Percentiles rank a stretch among this genome's conserved stretches.
Conservation (phyloP, 495 filamentous ascomycete species). For the Melanomma pulvis-pyrius region DNA sequence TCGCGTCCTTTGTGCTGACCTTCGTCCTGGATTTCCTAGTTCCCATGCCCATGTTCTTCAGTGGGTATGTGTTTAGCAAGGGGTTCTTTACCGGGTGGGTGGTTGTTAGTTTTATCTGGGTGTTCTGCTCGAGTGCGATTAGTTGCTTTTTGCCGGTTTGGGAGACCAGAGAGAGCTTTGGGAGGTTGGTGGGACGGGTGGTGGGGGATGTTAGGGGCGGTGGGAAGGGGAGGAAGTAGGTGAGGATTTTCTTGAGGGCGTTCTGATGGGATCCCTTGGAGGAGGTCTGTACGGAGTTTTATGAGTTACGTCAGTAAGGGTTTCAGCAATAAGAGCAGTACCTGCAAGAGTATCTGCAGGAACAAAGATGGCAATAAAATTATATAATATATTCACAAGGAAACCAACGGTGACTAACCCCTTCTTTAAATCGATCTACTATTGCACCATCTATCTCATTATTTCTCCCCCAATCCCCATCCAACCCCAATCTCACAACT, state of each 20-base stretch:
- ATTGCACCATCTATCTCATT: too few relatives aligned
- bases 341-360: too few relatives aligned
- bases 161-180: conserved; percentile 42
- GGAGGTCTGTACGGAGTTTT: too few relatives aligned
- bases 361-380: too few relatives aligned
- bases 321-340: too few relatives aligned
- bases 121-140: conserved; percentile 27
- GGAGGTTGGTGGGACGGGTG: conserved; percentile 1
- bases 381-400: too few relatives aligned
- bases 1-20: conserved; percentile 30
- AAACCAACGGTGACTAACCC: too few relatives aligned
- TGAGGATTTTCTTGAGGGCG: neutral
- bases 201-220: neutral
- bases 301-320: too few relatives aligned
- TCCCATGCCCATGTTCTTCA: conserved; percentile 43
- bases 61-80: conserved; percentile 38
- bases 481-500: too few relatives aligned
- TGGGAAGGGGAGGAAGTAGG: neutral
- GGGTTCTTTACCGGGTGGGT: conserved; percentile 38
- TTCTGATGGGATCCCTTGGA: too few relatives aligned
- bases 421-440: too few relatives aligned
- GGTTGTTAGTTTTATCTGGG: conserved; percentile 33
- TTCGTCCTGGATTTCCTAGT: conserved; percentile 42
- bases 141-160: conserved; percentile 38
- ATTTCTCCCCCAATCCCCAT: too few relatives aligned